Percentiles rank a stretch among this genome's conserved stretches.
These are phyloP conservation scores for Myochromella boudieri DNA, from an alignment of 768 basidiomycete species.

Conservation along the genomic window DNA sequence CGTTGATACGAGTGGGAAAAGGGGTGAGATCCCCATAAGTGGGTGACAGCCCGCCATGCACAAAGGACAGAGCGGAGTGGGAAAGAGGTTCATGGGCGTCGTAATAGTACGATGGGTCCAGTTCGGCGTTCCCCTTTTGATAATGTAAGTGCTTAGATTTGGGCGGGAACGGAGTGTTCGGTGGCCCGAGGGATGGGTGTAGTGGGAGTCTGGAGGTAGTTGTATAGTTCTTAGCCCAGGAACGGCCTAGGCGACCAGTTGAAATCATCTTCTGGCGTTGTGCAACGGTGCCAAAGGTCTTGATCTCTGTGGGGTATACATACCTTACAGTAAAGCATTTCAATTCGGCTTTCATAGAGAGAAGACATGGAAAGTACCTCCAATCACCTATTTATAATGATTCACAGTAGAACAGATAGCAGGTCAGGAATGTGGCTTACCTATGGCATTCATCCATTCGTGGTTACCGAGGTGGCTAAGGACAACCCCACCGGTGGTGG, in stretches of 20 bases:
- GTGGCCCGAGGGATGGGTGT: slow-evolving; percentile 65
- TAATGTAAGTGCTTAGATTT: slow-evolving; percentile 22
- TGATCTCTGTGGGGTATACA: slow-evolving; percentile 78
- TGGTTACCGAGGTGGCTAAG: slow-evolving; percentile 90
- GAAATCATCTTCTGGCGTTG: slow-evolving; percentile 74
- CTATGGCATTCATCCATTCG: slow-evolving; percentile 92
- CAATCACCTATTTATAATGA: slow-evolving; percentile 64
- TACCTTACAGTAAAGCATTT: too few species aligned
- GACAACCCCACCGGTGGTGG: slow-evolving; percentile 64
- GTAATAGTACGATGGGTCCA: slow-evolving; percentile 23
- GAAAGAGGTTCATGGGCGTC: slow-evolving; percentile 52
- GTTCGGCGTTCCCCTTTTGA: slow-evolving; percentile 17
- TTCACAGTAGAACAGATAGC: slow-evolving; percentile 6
- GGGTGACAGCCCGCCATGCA: slow-evolving; percentile 89
- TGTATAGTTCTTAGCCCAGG: slow-evolving; percentile 87
- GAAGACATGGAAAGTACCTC: slow-evolving; percentile 46
- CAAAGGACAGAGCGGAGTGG: slow-evolving; percentile 85
- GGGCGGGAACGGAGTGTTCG: slow-evolving; percentile 61
- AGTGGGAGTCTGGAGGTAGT: slow-evolving; percentile 80
- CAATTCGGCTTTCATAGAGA: slow-evolving; percentile 2
- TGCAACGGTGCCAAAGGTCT: slow-evolving; percentile 73
- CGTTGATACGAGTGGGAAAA: slow-evolving; percentile 84
- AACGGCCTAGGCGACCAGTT: slow-evolving; percentile 72
- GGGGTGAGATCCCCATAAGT: slow-evolving; percentile 73
- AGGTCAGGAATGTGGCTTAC: slow-evolving; percentile 29